phyloP scores from a whole-genome alignment of 768 basidiomycete genomes.

The Tylopilus rubrobrunneus region DNA sequence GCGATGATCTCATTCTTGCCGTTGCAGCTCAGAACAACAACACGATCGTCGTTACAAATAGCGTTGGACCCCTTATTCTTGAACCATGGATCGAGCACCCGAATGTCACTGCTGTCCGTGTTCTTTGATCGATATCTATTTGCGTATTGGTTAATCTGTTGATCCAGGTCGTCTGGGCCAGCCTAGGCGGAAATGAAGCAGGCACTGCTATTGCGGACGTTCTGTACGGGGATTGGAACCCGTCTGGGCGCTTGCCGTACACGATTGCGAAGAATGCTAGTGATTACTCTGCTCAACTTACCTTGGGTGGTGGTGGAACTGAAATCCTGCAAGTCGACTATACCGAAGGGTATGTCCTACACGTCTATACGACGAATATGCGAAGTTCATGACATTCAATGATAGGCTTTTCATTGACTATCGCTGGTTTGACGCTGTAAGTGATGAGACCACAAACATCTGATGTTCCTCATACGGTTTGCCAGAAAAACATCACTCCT shows the following conservation, averaged over 20 bases:
- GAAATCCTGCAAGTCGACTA: slow-evolving; percentile 53
- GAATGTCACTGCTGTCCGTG: slow-evolving; percentile 63
- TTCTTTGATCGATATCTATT: slow-evolving; percentile 29
- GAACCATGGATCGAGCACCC: slow-evolving; percentile 74
- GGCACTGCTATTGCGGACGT: slow-evolving; percentile 77
- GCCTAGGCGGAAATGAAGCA: slow-evolving; percentile 68
- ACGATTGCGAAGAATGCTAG: slow-evolving; percentile 58
- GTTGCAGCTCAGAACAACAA: slow-evolving; percentile 70
- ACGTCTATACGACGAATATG: background rate
- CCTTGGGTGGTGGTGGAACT: slow-evolving; percentile 19
- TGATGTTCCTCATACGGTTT: background rate
- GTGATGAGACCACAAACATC: slow-evolving; percentile 19
- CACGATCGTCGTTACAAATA: slow-evolving; percentile 77
- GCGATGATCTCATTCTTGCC: slow-evolving; percentile 40
- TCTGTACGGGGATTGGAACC: slow-evolving; percentile 73
- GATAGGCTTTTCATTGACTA: slow-evolving; percentile 64
- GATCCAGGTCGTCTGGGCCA: slow-evolving; percentile 44
- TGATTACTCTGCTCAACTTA: slow-evolving; percentile 50
- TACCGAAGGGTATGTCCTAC: slow-evolving; percentile 40
- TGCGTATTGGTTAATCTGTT: slow-evolving; percentile 8
- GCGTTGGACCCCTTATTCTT: slow-evolving; percentile 67
- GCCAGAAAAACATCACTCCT: slow-evolving; percentile 63
- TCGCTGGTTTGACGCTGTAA: slow-evolving; percentile 62
- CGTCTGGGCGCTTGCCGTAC: slow-evolving; percentile 66
- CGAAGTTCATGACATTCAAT: background rate